These are phyloP conservation scores for Neltuma alba DNA, from an alignment of 306 rosid genomes.

Conservation along the genomic window DNA sequence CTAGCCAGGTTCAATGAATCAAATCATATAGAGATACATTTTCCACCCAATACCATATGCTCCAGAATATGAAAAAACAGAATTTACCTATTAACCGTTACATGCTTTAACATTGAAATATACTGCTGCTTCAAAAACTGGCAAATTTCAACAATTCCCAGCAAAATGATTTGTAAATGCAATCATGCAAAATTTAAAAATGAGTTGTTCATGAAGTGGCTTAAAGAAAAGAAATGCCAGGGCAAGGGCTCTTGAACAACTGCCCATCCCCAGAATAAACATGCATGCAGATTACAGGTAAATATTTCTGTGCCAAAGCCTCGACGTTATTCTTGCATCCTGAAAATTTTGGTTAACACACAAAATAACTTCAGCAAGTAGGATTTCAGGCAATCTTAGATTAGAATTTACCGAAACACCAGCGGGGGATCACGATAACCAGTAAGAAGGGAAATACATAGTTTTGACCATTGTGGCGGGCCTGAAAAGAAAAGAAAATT, in stretches of 20 bases:
- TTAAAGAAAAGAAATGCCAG: background rate
- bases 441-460: conserved; percentile 80
- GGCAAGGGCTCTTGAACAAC: background rate
- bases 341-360: background rate
- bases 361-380: background rate
- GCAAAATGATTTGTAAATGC: background rate
- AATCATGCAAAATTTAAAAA: background rate
- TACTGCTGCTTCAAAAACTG: conserved; percentile 12
- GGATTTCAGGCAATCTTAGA: background rate
- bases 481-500: conserved; percentile 33
- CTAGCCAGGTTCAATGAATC: background rate
- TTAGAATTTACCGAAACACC: conserved; percentile 71
- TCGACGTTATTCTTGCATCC: background rate
- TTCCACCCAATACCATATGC: background rate
- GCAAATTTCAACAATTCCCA: background rate
- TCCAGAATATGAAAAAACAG: background rate
- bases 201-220: background rate
- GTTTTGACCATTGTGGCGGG: background rate
- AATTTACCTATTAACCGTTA: background rate
- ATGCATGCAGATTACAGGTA: background rate
- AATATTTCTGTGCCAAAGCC: background rate
- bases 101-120: background rate
- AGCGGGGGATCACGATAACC: conserved; percentile 98
- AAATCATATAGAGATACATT: background rate
- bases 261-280: background rate